Evolutionary conservation across 2,329 filamentous ascomycete species (phyloP).

Genomic region (Fusarium floridanum): DNA sequence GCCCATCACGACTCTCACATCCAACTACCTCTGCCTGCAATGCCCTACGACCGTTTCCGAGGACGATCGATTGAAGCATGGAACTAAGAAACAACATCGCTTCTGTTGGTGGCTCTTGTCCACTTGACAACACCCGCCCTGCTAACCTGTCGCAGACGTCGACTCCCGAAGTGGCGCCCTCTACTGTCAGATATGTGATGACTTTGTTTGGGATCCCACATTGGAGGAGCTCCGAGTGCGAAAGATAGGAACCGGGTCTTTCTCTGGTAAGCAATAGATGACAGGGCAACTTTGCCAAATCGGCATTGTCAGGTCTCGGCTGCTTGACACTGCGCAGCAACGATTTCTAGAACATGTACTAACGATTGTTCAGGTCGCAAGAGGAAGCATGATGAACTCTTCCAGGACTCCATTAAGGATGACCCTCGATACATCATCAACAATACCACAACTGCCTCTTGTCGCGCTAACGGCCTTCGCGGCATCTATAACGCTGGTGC

Average conservation of each 20-base stretch:
- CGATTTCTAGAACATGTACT: constrained; percentile 1
- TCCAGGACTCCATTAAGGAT: constrained; percentile 74
- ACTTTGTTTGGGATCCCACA: constrained; percentile 86
- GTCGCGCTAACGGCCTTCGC: constrained; percentile 87
- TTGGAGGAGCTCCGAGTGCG: constrained; percentile 80
- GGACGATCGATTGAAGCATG: constrained; percentile 75
- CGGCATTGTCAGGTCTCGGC: not conserved
- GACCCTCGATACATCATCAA: constrained; percentile 81
- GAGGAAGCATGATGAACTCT: constrained; percentile 80
- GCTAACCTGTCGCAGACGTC: constrained; percentile 69
- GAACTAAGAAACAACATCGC: constrained; percentile 75
- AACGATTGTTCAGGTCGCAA: constrained; percentile 68
- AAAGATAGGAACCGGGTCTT: constrained; percentile 76
- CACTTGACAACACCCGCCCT: not conserved
- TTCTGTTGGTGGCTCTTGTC: constrained; percentile 71
- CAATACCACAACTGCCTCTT: constrained; percentile 85
- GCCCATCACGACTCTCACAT: constrained; percentile 71
- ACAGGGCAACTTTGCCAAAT: not conserved
- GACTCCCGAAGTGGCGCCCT: constrained; percentile 81
- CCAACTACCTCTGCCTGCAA: constrained; percentile 80
- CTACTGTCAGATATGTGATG: constrained; percentile 85
- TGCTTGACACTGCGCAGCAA: not conserved
- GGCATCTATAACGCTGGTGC: constrained; percentile 98
- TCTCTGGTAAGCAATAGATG: constrained; percentile 66
- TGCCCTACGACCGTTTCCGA: constrained; percentile 77